Evolutionary conservation across 1,139 yeast genomes (phyloP).

Genomic region (Wickerhamomyces sp.): DNA sequence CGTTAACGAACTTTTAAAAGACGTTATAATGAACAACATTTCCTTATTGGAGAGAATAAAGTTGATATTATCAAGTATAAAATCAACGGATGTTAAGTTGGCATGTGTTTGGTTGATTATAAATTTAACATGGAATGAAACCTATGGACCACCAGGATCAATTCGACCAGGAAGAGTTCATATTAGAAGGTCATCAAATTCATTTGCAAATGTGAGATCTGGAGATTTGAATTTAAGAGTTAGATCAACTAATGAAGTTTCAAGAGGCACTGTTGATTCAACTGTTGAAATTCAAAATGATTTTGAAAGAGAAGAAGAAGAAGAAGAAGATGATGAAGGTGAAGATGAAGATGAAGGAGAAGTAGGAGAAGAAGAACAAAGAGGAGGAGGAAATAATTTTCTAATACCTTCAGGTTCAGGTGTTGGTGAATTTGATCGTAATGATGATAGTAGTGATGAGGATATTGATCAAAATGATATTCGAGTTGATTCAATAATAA

Average conservation of each 20-base stretch:
- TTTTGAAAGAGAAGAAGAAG: slow-evolving; percentile 12
- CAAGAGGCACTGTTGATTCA: no score
- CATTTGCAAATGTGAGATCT: no score
- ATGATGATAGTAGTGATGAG: neutral
- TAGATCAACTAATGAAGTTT: slow-evolving; percentile 10
- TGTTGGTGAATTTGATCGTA: neutral
- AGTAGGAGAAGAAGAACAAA: neutral
- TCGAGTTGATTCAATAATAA: neutral
- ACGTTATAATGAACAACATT: slow-evolving; percentile 37
- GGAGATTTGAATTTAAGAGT: neutral
- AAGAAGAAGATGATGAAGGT: slow-evolving; percentile 18
- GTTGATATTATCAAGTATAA: slow-evolving; percentile 29
- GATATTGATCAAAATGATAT: slow-evolving; percentile 1
- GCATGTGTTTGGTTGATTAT: slow-evolving; percentile 58
- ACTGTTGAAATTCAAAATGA: slow-evolving; percentile 5
- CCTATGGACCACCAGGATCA: slow-evolving; percentile 16
- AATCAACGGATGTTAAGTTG: slow-evolving; percentile 37
- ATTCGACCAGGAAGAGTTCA: slow-evolving; percentile 11
- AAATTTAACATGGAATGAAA: slow-evolving; percentile 50
- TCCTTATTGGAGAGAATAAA: slow-evolving; percentile 35
- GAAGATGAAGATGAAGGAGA: slow-evolving; percentile 19
- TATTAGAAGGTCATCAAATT: no score
- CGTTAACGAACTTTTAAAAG: slow-evolving; percentile 43
- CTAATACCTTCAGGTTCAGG: neutral
- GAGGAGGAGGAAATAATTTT: neutral